A percentile compares a stretch with the other conserved stretches of the same genome.
These are phyloP conservation scores for Eurotiales sp. DNA, from an alignment of 2,329 filamentous ascomycete genomes.

Conservation along the genomic window DNA sequence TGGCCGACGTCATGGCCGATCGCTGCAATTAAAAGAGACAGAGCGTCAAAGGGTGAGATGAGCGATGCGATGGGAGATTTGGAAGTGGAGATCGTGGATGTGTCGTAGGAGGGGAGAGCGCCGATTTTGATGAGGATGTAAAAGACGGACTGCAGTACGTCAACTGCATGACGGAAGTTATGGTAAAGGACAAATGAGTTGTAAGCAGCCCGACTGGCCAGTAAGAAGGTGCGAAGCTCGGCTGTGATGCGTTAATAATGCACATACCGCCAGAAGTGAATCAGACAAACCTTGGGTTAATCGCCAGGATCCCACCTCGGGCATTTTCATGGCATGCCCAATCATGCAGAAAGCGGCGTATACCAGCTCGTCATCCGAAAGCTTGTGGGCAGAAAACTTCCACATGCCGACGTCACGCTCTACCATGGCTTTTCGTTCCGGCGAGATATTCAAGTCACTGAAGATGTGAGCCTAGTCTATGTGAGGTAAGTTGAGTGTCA, in stretches of 20 bases:
- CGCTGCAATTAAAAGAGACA: constrained; percentile 88
- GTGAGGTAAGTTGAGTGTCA: too few relatives aligned
- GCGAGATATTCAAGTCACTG: constrained; percentile 63
- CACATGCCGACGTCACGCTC: constrained; percentile 70
- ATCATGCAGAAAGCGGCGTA: constrained; percentile 85
- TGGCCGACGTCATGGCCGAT: constrained; percentile 98
- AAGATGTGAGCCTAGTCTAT: too few relatives aligned
- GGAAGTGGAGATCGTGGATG: constrained; percentile 19
- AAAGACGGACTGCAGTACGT: constrained; percentile 91
- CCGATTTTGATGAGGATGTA: constrained; percentile 81
- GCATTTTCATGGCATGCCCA: constrained; percentile 77
- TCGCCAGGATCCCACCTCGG: constrained; percentile 75
- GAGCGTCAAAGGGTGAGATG: constrained; percentile 79
- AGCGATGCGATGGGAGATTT: constrained; percentile 68
- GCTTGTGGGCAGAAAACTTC: constrained; percentile 86
- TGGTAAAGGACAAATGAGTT: constrained; percentile 96
- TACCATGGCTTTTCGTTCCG: constrained; percentile 63
- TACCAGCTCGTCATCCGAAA: constrained; percentile 84
- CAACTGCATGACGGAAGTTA: constrained; percentile 95
- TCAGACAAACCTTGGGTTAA: constrained; percentile 65
- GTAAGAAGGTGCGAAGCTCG: constrained; percentile 77
- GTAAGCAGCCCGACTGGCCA: constrained; percentile 89
- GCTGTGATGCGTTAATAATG: too few relatives aligned
- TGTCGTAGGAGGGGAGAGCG: constrained; percentile 65
- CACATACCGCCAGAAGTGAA: too few relatives aligned